Evolutionary conservation across 1,284 basidiomycete species (phyloP).

Genomic region (Malassezia yamatoensis): DNA sequence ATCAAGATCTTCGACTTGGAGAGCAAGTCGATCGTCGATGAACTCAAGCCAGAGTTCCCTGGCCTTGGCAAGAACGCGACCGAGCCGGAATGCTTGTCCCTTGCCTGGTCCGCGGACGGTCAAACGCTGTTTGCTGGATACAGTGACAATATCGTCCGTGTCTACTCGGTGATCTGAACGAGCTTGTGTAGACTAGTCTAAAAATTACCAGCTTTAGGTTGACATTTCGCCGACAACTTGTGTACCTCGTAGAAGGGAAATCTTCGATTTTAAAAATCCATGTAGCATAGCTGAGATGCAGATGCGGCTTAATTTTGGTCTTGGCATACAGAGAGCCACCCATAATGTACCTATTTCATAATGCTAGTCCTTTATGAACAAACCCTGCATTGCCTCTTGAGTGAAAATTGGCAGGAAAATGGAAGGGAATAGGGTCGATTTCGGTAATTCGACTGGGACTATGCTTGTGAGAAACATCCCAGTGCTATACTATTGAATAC

Average conservation of each 20-base stretch:
- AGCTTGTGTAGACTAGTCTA: constrained; percentile 8
- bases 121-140: constrained; percentile 78
- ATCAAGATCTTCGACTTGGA: constrained; percentile 64
- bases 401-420: no score
- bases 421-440: no score
- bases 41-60: constrained; percentile 62
- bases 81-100: constrained; percentile 90
- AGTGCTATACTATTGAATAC: no score
- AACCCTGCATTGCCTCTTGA: no score
- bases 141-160: constrained; percentile 49
- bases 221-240: background rate
- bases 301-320: no score
- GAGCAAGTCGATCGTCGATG: constrained; percentile 86
- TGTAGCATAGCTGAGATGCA: background rate
- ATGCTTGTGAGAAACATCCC: no score
- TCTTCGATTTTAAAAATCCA: no score
- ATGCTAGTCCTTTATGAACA: no score
- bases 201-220: constrained; percentile 17
- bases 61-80: constrained; percentile 62
- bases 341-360: no score
- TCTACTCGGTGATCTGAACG: constrained; percentile 48
- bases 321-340: no score
- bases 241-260: constrained; percentile 7
- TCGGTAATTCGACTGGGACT: no score
- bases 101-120: constrained; percentile 97